A percentile compares a stretch with the other conserved stretches of the same genome.
Conservation (phyloP, 2,329 filamentous ascomycete genomes). For the Orbilia ellipsospora region DNA sequence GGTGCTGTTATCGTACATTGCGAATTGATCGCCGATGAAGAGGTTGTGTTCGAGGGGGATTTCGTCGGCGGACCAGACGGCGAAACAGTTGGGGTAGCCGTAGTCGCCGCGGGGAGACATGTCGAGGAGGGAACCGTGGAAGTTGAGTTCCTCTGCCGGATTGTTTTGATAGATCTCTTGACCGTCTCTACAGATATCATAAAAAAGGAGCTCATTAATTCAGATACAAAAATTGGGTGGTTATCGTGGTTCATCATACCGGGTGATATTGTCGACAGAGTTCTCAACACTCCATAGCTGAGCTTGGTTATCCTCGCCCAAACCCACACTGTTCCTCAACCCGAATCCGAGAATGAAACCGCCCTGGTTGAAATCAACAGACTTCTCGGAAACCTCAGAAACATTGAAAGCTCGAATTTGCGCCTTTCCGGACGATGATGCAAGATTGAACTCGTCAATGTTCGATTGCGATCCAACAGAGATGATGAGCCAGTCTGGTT, state of each 20-base stretch:
- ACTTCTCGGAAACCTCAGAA: constrained; percentile 64
- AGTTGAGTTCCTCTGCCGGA: constrained; percentile 78
- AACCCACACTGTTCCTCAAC: constrained; percentile 76
- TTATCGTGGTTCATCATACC: constrained; percentile 59
- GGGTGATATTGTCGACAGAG: constrained; percentile 73
- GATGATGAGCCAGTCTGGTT: constrained; percentile 70
- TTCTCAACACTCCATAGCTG: constrained; percentile 75
- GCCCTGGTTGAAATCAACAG: constrained; percentile 66
- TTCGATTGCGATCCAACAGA: constrained; percentile 74
- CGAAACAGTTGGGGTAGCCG: constrained; percentile 77
- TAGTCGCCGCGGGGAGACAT: constrained; percentile 63
- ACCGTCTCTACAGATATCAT: constrained; percentile 61
- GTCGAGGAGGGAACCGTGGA: constrained; percentile 72
- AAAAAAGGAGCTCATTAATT: background rate
- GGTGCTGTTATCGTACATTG: constrained; percentile 61
- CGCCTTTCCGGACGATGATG: constrained; percentile 69
- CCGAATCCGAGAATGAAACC: constrained; percentile 73
- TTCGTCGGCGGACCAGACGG: constrained; percentile 71
- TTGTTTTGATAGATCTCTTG: constrained; percentile 74
- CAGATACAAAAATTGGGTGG: background rate
- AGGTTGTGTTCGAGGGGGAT: constrained; percentile 64
- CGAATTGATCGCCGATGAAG: constrained; percentile 67
- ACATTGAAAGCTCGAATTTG: constrained; percentile 74
- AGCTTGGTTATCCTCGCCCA: constrained; percentile 69
- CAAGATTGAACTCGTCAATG: constrained; percentile 69